These are phyloP conservation scores for Teratosphaeria gauchensis DNA, from an alignment of 2,329 filamentous ascomycete genomes.

Conservation along the genomic window DNA sequence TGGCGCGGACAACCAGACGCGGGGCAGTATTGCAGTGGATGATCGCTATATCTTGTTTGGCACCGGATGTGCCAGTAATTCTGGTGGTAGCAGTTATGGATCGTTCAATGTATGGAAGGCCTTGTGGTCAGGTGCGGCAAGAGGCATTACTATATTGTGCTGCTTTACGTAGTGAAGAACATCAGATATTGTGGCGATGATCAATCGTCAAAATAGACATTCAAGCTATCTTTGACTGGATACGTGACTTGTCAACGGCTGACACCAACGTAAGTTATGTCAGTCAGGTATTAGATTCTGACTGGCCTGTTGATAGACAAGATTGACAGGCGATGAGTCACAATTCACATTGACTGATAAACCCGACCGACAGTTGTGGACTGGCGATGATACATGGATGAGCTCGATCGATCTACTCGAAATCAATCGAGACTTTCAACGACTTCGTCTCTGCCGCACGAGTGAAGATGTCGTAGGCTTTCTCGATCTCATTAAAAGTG, in stretches of 20 bases:
- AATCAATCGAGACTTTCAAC: slow-evolving; percentile 15
- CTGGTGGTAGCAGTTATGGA: not conserved
- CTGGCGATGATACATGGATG: not conserved
- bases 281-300: too few species aligned
- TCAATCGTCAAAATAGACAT: too few species aligned
- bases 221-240: too few species aligned
- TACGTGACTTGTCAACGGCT: too few species aligned
- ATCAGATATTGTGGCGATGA: not conserved
- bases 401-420: not conserved
- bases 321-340: too few species aligned
- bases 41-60: not conserved
- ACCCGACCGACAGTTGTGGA: too few species aligned
- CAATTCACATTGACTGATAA: too few species aligned
- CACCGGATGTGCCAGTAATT: not conserved
- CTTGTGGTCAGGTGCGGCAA: not conserved
- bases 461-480: slow-evolving; percentile 18
- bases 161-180: not conserved
- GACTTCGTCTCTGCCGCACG: slow-evolving; percentile 17
- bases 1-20: not conserved
- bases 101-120: not conserved
- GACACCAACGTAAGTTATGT: too few species aligned
- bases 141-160: not conserved
- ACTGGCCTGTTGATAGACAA: too few species aligned
- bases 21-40: not conserved
- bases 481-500: slow-evolving; percentile 18